These are phyloP conservation scores for Neofusicoccum sp. DNA, from an alignment of 2,329 filamentous ascomycete genomes.

Conservation along the genomic window DNA sequence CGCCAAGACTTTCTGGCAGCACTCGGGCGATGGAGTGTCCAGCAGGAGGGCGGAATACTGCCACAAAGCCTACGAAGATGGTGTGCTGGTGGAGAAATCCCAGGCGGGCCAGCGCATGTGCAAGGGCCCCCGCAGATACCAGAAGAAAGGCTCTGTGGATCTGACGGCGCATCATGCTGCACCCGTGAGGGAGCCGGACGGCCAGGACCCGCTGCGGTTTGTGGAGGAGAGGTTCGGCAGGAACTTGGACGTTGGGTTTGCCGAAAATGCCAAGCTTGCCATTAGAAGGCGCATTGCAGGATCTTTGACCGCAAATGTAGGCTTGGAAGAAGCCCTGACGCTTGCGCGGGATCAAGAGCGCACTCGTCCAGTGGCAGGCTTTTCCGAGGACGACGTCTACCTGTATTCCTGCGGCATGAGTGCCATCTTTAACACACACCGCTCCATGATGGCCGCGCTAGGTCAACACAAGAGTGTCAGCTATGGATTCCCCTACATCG, in stretches of 20 bases:
- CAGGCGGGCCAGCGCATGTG: conserved; percentile 40
- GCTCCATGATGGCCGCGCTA: conserved; percentile 64
- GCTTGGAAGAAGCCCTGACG: conserved; percentile 60
- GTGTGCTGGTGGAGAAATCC: conserved; percentile 57
- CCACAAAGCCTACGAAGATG: conserved; percentile 69
- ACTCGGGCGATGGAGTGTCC: conserved; percentile 88
- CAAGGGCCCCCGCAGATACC: conserved; percentile 80
- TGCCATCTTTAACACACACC: conserved; percentile 86
- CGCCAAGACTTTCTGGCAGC: conserved; percentile 97
- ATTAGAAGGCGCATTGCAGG: conserved; percentile 87
- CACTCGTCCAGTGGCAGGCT: conserved; percentile 53
- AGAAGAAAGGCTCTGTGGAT: conserved; percentile 59
- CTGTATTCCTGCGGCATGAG: conserved; percentile 92
- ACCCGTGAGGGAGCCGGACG: conserved; percentile 31
- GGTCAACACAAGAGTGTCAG: conserved; percentile 74
- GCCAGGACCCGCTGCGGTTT: conserved; percentile 72
- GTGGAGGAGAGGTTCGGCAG: conserved; percentile 93
- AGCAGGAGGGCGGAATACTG: conserved; percentile 91
- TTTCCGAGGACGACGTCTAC: conserved; percentile 84
- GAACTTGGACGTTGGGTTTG: conserved; percentile 78
- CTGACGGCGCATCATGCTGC: conserved; percentile 18
- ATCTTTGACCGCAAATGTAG: conserved; percentile 70
- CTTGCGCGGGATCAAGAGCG: conserved; percentile 44
- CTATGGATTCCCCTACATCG: conserved; percentile 94
- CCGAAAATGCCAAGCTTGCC: conserved; percentile 78